phyloP scores from a whole-genome alignment of 371 early-diverging fungal genomes.

The Saksenaea oblongispora region DNA sequence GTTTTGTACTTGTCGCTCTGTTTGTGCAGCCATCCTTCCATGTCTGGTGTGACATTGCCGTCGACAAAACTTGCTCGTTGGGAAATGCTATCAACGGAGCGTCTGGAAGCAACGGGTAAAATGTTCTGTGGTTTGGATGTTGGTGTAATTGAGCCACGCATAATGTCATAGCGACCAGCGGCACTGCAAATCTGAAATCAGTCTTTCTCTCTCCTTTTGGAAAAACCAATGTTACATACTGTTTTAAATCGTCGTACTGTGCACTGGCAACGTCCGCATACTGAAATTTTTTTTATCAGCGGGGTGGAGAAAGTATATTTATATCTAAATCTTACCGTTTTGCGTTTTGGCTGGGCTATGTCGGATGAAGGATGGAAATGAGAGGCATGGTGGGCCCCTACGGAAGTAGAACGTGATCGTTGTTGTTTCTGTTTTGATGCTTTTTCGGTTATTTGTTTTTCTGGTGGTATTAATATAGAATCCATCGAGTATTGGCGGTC shows the following conservation, averaged over 20 bases:
- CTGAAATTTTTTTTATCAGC: background rate
- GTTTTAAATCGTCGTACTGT: background rate
- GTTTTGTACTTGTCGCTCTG: constrained; percentile 63
- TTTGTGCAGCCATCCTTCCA: constrained; percentile 66
- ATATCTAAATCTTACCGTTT: constrained; percentile 16
- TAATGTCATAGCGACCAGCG: constrained; percentile 5
- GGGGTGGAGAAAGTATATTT: background rate
- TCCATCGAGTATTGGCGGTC: background rate
- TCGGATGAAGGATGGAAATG: constrained; percentile 6
- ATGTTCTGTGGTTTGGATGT: constrained; percentile 19
- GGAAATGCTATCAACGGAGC: constrained; percentile 8
- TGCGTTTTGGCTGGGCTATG: constrained; percentile 8
- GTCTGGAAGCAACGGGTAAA: constrained; percentile 7
- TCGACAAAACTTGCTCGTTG: background rate
- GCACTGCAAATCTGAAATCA: background rate
- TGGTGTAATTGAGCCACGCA: constrained; percentile 17
- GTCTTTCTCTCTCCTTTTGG: background rate
- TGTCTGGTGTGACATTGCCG: constrained; percentile 37
- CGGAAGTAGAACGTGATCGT: background rate
- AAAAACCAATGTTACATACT: background rate
- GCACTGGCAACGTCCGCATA: background rate
- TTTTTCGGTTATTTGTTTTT: background rate
- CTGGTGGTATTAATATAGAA: background rate
- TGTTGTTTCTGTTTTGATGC: background rate
- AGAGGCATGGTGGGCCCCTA: background rate